These are phyloP conservation scores for Ormosia semicastrata DNA, from an alignment of 306 rosid genomes.

Conservation along the genomic window DNA sequence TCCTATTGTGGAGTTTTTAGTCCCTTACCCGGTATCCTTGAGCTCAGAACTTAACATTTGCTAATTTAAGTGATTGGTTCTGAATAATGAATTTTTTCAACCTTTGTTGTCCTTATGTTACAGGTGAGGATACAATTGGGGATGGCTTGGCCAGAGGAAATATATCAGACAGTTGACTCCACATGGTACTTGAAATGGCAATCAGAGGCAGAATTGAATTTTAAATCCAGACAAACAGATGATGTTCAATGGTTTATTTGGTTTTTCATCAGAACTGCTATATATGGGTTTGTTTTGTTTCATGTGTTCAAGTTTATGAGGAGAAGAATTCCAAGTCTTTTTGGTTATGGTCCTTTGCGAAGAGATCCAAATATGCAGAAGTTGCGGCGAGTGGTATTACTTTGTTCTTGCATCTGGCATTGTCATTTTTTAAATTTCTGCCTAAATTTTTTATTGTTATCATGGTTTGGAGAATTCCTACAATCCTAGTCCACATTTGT, in stretches of 20 bases:
- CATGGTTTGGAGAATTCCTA: background rate
- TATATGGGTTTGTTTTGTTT: slow-evolving; percentile 60
- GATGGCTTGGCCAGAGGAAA: slow-evolving; percentile 95
- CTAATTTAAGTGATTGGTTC: slow-evolving; percentile 25
- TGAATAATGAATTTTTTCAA: background rate
- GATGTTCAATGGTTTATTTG: slow-evolving; percentile 46
- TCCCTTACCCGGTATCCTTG: slow-evolving; percentile 74
- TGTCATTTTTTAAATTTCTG: slow-evolving; percentile 4
- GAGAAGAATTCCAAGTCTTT: slow-evolving; percentile 54
- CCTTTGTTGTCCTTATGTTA: slow-evolving; percentile 32
- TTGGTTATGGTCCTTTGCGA: slow-evolving; percentile 82
- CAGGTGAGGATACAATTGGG: slow-evolving; percentile 76
- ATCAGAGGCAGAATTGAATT: slow-evolving; percentile 70
- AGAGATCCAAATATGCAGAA: slow-evolving; percentile 69
- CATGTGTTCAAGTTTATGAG: slow-evolving; percentile 51
- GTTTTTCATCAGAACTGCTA: slow-evolving; percentile 60
- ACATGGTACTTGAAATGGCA: slow-evolving; percentile 94
- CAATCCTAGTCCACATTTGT: background rate
- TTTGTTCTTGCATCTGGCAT: slow-evolving; percentile 26
- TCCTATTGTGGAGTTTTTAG: slow-evolving; percentile 67
- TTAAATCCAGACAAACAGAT: slow-evolving; percentile 51
- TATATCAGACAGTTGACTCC: slow-evolving; percentile 61
- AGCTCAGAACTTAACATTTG: slow-evolving; percentile 23
- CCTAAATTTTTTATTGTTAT: background rate
- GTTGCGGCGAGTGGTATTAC: slow-evolving; percentile 69